Percentiles rank a stretch among this genome's conserved stretches.
Evolutionary conservation across 768 basidiomycete species (phyloP).

Genomic region (Mycena galericulata): DNA sequence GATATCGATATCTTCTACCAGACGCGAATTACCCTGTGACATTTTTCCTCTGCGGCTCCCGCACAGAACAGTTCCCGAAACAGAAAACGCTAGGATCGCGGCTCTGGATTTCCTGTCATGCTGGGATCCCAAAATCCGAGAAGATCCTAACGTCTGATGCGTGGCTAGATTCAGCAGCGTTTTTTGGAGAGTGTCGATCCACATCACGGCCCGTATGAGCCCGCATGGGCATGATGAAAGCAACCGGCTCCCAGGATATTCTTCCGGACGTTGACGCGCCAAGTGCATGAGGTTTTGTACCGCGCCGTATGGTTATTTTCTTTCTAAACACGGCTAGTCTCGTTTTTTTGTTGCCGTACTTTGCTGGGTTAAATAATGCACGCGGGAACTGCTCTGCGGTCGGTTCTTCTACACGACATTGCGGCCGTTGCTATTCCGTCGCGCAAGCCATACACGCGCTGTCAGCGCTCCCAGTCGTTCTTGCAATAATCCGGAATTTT

Average conservation of each 20-base stretch:
- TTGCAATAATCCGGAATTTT: too few relatives aligned
- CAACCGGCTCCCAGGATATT: conserved; percentile 13
- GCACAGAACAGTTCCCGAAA: conserved; percentile 1
- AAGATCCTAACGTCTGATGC: conserved; percentile 18
- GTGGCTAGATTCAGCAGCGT: neutral
- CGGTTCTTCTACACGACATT: conserved; percentile 3
- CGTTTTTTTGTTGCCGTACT: conserved; percentile 6
- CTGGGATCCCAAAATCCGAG: conserved; percentile 12
- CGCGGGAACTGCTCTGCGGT: neutral
- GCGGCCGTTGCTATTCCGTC: too few relatives aligned
- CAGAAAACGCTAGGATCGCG: conserved; percentile 15
- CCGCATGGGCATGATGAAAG: conserved; percentile 3
- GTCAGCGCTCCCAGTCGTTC: too few relatives aligned
- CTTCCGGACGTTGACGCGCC: conserved; percentile 16
- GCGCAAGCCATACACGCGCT: too few relatives aligned
- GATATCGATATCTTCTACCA: too few relatives aligned
- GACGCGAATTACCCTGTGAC: neutral
- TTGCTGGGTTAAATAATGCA: neutral
- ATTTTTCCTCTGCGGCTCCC: neutral
- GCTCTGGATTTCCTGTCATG: neutral
- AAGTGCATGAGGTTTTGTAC: too few relatives aligned
- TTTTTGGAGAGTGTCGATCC: neutral
- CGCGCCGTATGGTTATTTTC: conserved; percentile 20
- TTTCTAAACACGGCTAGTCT: conserved; percentile 31
- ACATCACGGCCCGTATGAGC: conserved; percentile 8